Evolutionary conservation across 2,329 filamentous ascomycete genomes (phyloP), one percentile per base, ranked within the genome.

Genomic region (Rugonectria rugulosa): DNA sequence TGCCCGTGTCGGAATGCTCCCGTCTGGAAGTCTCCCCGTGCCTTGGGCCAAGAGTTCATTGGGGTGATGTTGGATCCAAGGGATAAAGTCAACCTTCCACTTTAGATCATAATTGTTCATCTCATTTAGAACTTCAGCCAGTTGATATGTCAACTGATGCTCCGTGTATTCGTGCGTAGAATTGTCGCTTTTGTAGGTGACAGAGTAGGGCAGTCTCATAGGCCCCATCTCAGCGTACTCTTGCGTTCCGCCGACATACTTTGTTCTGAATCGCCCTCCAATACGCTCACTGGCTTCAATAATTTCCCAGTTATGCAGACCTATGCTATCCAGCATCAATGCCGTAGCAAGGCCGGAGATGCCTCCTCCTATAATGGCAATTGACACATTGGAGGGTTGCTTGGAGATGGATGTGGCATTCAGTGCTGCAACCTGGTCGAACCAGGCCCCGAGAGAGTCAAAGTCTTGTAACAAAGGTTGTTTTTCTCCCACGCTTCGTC

Each of bases 171-270:
- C 79, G 64, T 77, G 75, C 0, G 81, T 87, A 64, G 49, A 45
- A 21, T 86, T 85, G 14, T 77, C 79, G 31, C 76, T 75, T 5
- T 79, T 75, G 26, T 79, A 77, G 6, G 78, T 68, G 60, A 84
- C 78, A 5, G 76, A 79, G 14, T 81, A 75, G 0, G 87, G 86
- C 62, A 89, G 86, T 2, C 86, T 75, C 85, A 89, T 88, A 0
- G 85, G 84, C 0, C 87, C 87, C 81, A 80, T 80, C 66, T 88
- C 87, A 63, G 88, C 85, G 64, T 89, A 88, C 76, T 77, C 21
- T 65, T 43, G 54, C 5, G 74, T 73, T 42, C 72, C 69, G 57
- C 76, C 76, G 11, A 80, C 69, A 50, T 78, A 79, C 11, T 71
- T 67, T 3, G 77, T 79, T 37, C 73, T 72, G 41, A 80, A 74